These are phyloP conservation scores for Fusarium guadeloupense DNA, from an alignment of 2,329 filamentous ascomycete genomes.

Conservation along the genomic window DNA sequence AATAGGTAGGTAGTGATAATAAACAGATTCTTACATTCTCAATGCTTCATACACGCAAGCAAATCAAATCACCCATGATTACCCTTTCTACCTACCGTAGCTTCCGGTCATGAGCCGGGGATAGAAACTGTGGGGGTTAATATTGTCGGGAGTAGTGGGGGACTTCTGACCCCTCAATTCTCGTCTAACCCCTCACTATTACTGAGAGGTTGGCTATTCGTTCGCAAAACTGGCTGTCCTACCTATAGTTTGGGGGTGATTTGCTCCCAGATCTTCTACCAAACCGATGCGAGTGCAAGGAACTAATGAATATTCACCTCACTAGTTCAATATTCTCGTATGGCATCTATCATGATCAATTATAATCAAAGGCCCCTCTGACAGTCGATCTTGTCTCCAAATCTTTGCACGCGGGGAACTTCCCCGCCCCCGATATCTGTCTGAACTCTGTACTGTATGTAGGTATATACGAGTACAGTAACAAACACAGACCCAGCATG, in stretches of 20 bases:
- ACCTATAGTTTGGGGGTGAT: conserved; percentile 34
- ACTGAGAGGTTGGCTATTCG: too few relatives aligned
- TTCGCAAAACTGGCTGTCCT: too few relatives aligned
- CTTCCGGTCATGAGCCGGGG: conserved; percentile 15
- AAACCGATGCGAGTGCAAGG: background rate
- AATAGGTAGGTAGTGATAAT: background rate
- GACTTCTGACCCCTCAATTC: conserved; percentile 12
- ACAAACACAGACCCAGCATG: too few relatives aligned
- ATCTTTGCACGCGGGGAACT: conserved; percentile 3
- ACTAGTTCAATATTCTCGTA: background rate
- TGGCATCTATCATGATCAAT: conserved; percentile 12
- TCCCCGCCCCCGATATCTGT: conserved; percentile 15
- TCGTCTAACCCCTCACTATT: conserved; percentile 23
- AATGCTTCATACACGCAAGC: background rate
- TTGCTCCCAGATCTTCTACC: background rate
- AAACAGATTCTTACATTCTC: background rate
- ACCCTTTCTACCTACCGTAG: background rate
- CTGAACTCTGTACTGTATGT: too few relatives aligned
- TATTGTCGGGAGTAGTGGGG: conserved; percentile 9
- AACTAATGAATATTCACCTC: background rate
- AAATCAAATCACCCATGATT: conserved; percentile 13
- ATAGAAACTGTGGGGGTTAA: conserved; percentile 19
- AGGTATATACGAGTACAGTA: too few relatives aligned
- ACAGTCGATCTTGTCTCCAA: conserved; percentile 11
- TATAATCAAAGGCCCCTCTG: background rate